phyloP scores from a whole-genome alignment of 352 stramenopile genomes.

The Phytophthora citrophthora region DNA sequence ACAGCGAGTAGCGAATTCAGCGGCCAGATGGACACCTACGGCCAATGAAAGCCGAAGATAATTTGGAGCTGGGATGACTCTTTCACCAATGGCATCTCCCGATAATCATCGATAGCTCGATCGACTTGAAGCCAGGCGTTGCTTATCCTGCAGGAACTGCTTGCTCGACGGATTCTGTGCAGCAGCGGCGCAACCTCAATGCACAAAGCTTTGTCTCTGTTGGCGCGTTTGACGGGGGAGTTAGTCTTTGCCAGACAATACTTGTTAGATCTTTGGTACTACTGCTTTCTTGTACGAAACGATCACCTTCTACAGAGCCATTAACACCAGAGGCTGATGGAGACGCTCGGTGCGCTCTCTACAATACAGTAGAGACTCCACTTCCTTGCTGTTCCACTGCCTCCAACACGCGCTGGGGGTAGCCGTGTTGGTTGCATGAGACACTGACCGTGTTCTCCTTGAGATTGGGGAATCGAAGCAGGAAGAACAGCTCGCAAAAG shows the following conservation, averaged over 20 bases:
- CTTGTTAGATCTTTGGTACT: too few species aligned
- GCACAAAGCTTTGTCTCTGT: constrained; percentile 4
- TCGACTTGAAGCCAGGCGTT: constrained; percentile 12
- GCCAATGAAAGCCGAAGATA: constrained; percentile 2
- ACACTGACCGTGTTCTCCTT: constrained; percentile 24
- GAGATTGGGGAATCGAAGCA: constrained; percentile 21
- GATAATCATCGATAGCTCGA: constrained; percentile 5
- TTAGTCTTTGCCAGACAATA: not conserved
- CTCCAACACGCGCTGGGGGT: constrained; percentile 21
- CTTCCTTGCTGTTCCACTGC: too few species aligned
- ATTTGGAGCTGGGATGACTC: constrained; percentile 8
- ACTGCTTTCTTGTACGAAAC: too few species aligned
- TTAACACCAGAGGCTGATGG: not conserved
- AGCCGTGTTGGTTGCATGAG: constrained; percentile 28
- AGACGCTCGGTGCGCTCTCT: not conserved
- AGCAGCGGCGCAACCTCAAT: constrained; percentile 11
- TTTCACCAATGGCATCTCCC: not conserved
- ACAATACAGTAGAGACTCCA: too few species aligned
- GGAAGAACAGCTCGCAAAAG: constrained; percentile 10
- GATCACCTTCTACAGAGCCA: not conserved
- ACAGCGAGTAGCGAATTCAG: constrained; percentile 7
- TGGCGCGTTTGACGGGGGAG: not conserved
- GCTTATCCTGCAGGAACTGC: constrained; percentile 11
- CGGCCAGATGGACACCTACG: not conserved
- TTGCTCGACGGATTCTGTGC: constrained; percentile 22